Base-by-base conservation (phyloP, 805 yeast genomes). In the Metschnikowia cerradonensis region DNA sequence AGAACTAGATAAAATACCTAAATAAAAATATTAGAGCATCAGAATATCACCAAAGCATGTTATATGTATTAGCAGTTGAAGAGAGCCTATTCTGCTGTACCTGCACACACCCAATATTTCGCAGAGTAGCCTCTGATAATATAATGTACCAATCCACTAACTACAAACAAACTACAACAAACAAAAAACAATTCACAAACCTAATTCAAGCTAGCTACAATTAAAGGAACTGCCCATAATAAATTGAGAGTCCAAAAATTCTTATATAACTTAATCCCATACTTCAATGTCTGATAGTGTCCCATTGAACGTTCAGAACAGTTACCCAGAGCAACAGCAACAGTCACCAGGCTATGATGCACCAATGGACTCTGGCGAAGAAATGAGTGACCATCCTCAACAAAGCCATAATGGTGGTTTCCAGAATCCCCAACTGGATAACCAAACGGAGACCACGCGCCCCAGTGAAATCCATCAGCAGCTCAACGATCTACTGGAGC, bases 391-490 rank as follows among this genome's bases (percentile, higher is more conserved):
- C 34, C n/a, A 15, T 14, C 43, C 22, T 6, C 34, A 39, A 17
- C 31, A 23, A n/a, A 37, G 17, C 15, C n/a, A 4, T n/a, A 31
- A 39, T 14, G 11, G 17, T 0, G 31, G 31, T 7, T 6, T n/a
- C 8, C 41, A 4, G 4, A 26, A 15, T 5, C 13, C 32, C 8
- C 37, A 32, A 6, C 8, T n/a, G 15, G 37, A 22, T 2, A n/a
- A 26, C 49, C 91, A 86, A 40, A 15, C 1, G 11, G 34, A 40
- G 62, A 82, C 87, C 5, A 81, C 80, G 3, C 75, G 75, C 59
- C 70, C 86, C 37, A 73, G 84, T 50, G 84, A 80, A 56, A 68
- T 85, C 61, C 87, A 85, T 54, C 76, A 67, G 22, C 56, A 63
- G 51, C 49, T 63, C 43, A 47, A 45, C 22, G 26, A 32, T 20